Percentiles rank a stretch among this genome's conserved stretches.
phyloP scores from a whole-genome alignment of 805 yeast species.

The Saccharomycopsis malanga region DNA sequence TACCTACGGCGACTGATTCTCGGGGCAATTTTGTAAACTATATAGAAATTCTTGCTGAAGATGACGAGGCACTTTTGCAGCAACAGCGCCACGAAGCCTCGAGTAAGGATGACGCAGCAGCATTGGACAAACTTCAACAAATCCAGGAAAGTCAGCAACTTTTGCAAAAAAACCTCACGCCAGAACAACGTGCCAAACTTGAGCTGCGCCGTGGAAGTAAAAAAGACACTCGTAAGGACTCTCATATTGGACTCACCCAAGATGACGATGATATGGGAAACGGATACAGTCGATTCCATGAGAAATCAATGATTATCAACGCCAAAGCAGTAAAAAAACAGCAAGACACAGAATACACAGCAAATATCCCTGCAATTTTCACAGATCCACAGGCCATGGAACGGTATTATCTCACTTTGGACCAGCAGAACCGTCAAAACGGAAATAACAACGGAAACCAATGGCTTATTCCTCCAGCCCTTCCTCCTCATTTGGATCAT shows the following conservation, averaged over 20 bases:
- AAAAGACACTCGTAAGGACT: constrained; percentile 34
- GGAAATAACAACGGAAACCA: constrained; percentile 49
- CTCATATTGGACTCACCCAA: constrained; percentile 54
- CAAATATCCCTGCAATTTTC: constrained; percentile 74
- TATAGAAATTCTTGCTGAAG: constrained; percentile 51
- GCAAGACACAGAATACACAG: constrained; percentile 38
- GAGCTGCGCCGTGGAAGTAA: too few species aligned
- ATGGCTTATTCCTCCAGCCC: constrained; percentile 83
- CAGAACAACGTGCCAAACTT: constrained; percentile 5
- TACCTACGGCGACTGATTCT: constrained; percentile 96
- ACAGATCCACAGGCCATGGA: constrained; percentile 81
- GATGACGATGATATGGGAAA: constrained; percentile 80
- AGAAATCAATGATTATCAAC: constrained; percentile 35
- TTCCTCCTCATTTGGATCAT: constrained; percentile 94
- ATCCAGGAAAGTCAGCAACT: constrained; percentile 11
- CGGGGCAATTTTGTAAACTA: constrained; percentile 94
- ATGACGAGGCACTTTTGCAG: constrained; percentile 25
- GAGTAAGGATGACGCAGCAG: neutral
- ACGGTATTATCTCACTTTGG: constrained; percentile 71
- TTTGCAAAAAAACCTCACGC: constrained; percentile 9
- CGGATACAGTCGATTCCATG: constrained; percentile 72
- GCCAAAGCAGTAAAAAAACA: constrained; percentile 26
- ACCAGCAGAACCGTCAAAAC: constrained; percentile 51
- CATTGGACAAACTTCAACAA: neutral
- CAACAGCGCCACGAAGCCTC: constrained; percentile 19